These are phyloP conservation scores for Venturia asperata DNA, from an alignment of 2,329 filamentous ascomycete species.

Conservation along the genomic window DNA sequence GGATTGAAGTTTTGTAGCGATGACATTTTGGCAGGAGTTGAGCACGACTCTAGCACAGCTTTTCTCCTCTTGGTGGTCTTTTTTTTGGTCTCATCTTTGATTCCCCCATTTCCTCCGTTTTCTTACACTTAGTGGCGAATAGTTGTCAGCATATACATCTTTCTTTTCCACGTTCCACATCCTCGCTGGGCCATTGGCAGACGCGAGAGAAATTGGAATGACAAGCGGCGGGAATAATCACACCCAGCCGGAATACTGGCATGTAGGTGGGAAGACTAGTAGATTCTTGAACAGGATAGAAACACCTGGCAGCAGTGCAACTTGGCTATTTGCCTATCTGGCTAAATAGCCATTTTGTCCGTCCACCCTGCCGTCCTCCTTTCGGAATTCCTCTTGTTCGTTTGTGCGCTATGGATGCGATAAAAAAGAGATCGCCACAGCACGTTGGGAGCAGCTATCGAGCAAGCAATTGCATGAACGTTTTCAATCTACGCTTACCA, in stretches of 20 bases:
- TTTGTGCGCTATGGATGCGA: neutral
- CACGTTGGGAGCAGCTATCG: neutral
- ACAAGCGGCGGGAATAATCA: neutral
- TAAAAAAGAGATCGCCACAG: neutral
- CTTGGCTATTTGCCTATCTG: neutral
- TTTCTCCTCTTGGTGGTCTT: neutral
- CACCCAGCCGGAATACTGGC: neutral
- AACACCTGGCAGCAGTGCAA: neutral
- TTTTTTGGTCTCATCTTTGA: neutral
- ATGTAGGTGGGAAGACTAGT: neutral
- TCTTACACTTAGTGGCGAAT: neutral
- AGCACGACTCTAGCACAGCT: neutral
- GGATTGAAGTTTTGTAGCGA: neutral
- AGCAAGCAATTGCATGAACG: neutral
- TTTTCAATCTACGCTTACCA: too few relatives aligned
- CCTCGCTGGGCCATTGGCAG: neutral
- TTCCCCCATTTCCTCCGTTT: neutral
- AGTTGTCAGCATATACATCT: neutral
- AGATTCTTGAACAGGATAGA: neutral
- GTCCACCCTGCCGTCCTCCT: too few relatives aligned
- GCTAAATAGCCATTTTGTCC: neutral
- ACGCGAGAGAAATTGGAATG: neutral
- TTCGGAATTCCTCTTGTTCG: too few relatives aligned
- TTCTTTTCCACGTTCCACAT: neutral
- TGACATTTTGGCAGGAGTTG: neutral